Evolutionary conservation across 768 basidiomycete species (phyloP).

Genomic region (Leucocoprinus birnbaumii): DNA sequence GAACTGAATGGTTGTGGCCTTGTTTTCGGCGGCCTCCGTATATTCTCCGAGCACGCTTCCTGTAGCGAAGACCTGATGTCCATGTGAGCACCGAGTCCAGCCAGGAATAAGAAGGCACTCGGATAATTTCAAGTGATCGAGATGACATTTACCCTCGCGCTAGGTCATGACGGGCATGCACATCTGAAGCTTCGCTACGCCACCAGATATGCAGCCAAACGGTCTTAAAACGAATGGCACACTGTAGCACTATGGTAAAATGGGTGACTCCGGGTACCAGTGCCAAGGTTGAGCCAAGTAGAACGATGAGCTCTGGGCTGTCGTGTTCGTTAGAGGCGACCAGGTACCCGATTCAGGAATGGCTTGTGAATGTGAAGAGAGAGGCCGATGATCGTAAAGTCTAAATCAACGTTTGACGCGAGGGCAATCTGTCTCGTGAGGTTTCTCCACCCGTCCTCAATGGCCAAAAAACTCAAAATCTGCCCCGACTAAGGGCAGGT

Average conservation of each 20-base stretch:
- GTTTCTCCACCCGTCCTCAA: too few species aligned
- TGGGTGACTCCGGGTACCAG: too few species aligned
- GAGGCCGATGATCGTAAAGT: too few species aligned
- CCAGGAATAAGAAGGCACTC: neutral
- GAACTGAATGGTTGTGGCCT: neutral
- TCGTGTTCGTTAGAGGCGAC: too few species aligned
- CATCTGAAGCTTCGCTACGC: constrained; percentile 18
- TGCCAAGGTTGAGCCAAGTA: too few species aligned
- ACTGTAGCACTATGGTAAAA: constrained; percentile 31
- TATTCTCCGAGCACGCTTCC: constrained; percentile 17
- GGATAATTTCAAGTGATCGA: neutral
- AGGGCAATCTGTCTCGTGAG: too few species aligned
- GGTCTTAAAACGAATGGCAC: constrained; percentile 16
- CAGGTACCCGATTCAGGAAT: too few species aligned
- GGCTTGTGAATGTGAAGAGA: too few species aligned
- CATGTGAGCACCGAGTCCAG: neutral
- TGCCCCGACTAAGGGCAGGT: too few species aligned
- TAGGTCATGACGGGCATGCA: constrained; percentile 12
- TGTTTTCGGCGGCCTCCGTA: constrained; percentile 10
- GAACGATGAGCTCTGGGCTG: too few species aligned
- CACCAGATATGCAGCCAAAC: neutral
- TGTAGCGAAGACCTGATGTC: neutral
- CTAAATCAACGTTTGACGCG: too few species aligned
- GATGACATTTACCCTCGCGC: neutral
- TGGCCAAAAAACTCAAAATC: too few species aligned